These are phyloP conservation scores for Aspergillus sp. DNA, from an alignment of 2,329 filamentous ascomycete genomes.

Conservation along the genomic window DNA sequence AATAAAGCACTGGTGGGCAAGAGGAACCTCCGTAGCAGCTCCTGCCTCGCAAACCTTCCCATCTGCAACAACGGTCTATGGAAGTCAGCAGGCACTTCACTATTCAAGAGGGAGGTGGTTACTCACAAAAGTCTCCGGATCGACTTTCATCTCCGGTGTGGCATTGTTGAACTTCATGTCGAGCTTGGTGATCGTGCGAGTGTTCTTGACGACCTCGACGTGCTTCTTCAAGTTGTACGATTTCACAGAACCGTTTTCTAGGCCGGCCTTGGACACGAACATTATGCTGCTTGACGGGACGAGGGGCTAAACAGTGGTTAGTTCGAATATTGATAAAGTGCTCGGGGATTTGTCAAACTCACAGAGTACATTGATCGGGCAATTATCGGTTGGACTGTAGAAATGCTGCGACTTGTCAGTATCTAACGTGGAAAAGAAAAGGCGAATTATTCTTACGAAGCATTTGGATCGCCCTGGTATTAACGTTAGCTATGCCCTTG, in stretches of 20 bases:
- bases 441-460: conserved; percentile 43
- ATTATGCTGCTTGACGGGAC: conserved; percentile 66
- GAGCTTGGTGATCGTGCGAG: conserved; percentile 71
- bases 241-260: conserved; percentile 66
- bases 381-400: conserved; percentile 80
- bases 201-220: conserved; percentile 75
- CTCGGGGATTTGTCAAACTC: too few relatives aligned
- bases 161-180: conserved; percentile 89
- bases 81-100: too few relatives aligned
- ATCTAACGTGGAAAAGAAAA: too few relatives aligned
- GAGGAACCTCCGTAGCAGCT: too few relatives aligned
- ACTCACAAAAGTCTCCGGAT: conserved; percentile 70
- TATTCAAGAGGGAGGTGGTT: too few relatives aligned
- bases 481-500: background rate
- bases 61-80: too few relatives aligned
- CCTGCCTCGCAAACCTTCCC: too few relatives aligned
- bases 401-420: conserved; percentile 52
- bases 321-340: background rate
- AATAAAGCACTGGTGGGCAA: too few relatives aligned
- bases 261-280: conserved; percentile 77
- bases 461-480: conserved; percentile 73
- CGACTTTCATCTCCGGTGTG: conserved; percentile 85
- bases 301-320: conserved; percentile 45
- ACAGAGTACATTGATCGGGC: conserved; percentile 58
- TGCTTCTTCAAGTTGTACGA: conserved; percentile 75